Conservation (phyloP, 768 basidiomycete genomes). For the Pleurotus ostreatus region DNA sequence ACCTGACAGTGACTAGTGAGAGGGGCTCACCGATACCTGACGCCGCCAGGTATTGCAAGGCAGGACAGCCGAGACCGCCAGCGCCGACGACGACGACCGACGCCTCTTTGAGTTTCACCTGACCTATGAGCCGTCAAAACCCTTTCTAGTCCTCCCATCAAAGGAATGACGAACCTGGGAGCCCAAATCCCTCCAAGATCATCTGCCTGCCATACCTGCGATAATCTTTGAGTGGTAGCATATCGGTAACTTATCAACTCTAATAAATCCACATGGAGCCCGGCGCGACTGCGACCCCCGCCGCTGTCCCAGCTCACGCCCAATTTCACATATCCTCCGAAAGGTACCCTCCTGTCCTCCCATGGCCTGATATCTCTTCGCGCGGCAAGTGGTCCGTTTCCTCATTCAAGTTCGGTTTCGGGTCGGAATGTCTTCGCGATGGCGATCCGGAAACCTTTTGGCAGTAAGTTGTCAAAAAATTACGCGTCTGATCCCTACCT, state of each 20-base stretch:
- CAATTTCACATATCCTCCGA: slow-evolving; percentile 2
- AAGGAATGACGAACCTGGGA: slow-evolving; percentile 55
- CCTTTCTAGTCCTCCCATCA: not conserved
- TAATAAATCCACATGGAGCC: not conserved
- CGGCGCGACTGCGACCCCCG: not conserved
- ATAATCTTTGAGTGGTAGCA: slow-evolving; percentile 63
- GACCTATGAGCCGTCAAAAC: slow-evolving; percentile 47
- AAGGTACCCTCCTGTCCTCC: slow-evolving; percentile 45
- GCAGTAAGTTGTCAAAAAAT: slow-evolving; percentile 65
- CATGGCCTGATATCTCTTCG: slow-evolving; percentile 82
- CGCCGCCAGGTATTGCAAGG: slow-evolving; percentile 89
- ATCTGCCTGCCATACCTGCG: slow-evolving; percentile 93
- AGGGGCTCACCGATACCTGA: slow-evolving; percentile 77
- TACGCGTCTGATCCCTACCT: not conserved
- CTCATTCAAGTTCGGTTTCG: slow-evolving; percentile 94
- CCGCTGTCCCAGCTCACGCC: not conserved
- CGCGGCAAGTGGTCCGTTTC: slow-evolving; percentile 96
- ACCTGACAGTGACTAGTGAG: not conserved
- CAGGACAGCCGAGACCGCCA: slow-evolving; percentile 94
- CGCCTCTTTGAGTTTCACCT: slow-evolving; percentile 72
- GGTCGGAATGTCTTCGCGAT: slow-evolving; percentile 87
- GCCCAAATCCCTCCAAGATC: slow-evolving; percentile 86
- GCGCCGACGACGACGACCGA: slow-evolving; percentile 89
- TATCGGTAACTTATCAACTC: slow-evolving; percentile 2
- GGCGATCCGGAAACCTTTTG: slow-evolving; percentile 91